Conservation (phyloP, 345 rosid species). For the Lepidium sativum region DNA sequence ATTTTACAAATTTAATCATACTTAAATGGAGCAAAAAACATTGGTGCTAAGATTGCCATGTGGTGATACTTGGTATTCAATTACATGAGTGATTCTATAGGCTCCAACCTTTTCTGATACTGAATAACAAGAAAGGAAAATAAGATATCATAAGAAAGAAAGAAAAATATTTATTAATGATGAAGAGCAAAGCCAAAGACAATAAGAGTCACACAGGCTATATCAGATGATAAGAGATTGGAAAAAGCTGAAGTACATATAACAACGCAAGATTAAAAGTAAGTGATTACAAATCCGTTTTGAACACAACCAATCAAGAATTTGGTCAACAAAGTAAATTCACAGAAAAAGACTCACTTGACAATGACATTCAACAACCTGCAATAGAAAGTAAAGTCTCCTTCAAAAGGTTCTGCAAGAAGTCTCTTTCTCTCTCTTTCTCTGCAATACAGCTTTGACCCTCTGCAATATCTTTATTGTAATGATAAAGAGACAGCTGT, state of each 20-base stretch:
- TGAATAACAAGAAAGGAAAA: conserved; percentile 3
- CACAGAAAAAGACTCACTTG: too few species aligned
- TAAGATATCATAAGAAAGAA: not conserved
- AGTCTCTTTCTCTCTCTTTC: too few species aligned
- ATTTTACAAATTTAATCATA: not conserved
- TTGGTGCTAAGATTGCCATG: conserved; percentile 34
- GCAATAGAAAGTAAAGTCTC: too few species aligned
- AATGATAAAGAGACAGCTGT: too few species aligned
- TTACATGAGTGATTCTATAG: conserved; percentile 26
- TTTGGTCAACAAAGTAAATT: too few species aligned
- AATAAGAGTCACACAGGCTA: conserved; percentile 16
- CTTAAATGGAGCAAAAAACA: conserved; percentile 32
- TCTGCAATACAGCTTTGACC: too few species aligned
- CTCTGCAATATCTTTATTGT: too few species aligned
- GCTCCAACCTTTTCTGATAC: conserved; percentile 25
- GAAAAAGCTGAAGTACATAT: conserved; percentile 18
- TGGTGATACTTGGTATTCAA: conserved; percentile 32
- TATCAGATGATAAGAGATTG: conserved; percentile 14
- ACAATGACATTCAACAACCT: too few species aligned
- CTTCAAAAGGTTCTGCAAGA: too few species aligned
- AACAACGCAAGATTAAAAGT: too few species aligned
- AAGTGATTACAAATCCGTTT: too few species aligned
- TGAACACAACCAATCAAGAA: too few species aligned
- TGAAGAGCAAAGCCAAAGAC: conserved; percentile 14
- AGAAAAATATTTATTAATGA: conserved; percentile 22